Evolutionary conservation across 495 filamentous ascomycete genomes (phyloP), one percentile per base, ranked within the genome.

Genomic region (Penicillium coprophilum): DNA sequence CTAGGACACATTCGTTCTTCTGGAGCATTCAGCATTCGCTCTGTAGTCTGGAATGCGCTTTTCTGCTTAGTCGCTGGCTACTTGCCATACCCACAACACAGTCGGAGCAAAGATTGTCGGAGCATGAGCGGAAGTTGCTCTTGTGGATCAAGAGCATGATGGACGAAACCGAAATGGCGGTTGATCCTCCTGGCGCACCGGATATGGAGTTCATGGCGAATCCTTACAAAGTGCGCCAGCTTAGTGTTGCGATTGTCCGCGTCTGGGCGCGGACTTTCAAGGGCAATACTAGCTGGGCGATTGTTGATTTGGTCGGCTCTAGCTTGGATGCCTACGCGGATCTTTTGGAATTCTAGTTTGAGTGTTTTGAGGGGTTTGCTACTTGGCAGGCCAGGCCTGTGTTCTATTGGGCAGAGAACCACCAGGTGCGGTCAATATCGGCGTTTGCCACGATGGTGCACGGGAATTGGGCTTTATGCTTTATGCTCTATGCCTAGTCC

Each of bases 131-230:
- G 49, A 83, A 82, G 56, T 74, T 90, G 10, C 78, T 88, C 20
- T 70, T 83, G 39, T 87, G 82, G 77, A 78, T 91, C 36, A 83
- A 85, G 50, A 85, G 82, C 60, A 87, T 91, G 83, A 79, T 91
- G 60, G 84, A 88, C 63, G 87, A 91, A 74, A 90, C 87, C 9
- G 85, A 88, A 57, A 86, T 88, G 67, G 85, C 86, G 41, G 83
- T 86, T 36, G 71, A 75, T 62, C 71, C 71, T 8, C 68, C 71
- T 7, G 75, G 75, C 9, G 69, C 73, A 27, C 73, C 72, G 13
- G 73, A 80, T 32, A 45, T 73, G 44, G 74, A 77, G 0, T 78
- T 80, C 56, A 67, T 80, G 57, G 61, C 74, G 21, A 75, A 75
- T 50, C 74, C 70, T 15, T 76, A 69, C 50, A 80, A 80, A 55